These are phyloP conservation scores for Eutrema yunnanense DNA, from an alignment of 345 rosid genomes.

Conservation along the genomic window DNA sequence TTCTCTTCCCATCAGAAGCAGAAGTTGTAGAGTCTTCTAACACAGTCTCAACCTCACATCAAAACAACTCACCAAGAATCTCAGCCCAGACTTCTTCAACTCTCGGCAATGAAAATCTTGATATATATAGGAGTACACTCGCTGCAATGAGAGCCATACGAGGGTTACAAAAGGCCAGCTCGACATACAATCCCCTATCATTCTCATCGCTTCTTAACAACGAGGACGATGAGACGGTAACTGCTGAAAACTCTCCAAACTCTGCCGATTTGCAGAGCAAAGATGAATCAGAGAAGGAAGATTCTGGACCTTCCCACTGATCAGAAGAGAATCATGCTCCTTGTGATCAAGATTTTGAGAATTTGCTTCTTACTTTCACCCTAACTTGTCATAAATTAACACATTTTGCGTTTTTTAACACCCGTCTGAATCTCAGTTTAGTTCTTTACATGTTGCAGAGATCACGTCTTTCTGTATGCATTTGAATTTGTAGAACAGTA, in stretches of 20 bases:
- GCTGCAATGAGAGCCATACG: conserved; percentile 90
- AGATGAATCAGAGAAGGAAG: conserved; percentile 47
- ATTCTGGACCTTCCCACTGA: conserved; percentile 35
- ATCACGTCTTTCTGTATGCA: conserved; percentile 3
- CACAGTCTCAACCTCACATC: not conserved
- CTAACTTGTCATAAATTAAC: conserved; percentile 16
- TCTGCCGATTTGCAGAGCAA: conserved; percentile 34
- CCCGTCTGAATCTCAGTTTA: not conserved
- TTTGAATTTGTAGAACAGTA: not conserved
- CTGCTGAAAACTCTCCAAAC: conserved; percentile 63
- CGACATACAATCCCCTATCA: conserved; percentile 75
- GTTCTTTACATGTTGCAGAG: not conserved
- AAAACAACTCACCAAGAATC: conserved; percentile 25
- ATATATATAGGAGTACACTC: conserved; percentile 78
- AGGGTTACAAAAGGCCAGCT: conserved; percentile 86
- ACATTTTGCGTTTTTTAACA: not conserved
- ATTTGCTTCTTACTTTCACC: not conserved
- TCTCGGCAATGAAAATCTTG: conserved; percentile 55
- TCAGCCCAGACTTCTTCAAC: conserved; percentile 39
- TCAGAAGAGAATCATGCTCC: not conserved
- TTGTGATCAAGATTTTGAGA: conserved; percentile 16
- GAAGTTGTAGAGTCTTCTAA: conserved; percentile 69
- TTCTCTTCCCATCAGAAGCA: conserved; percentile 77
- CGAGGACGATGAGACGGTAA: conserved; percentile 60
- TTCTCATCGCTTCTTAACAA: conserved; percentile 52